Evolutionary conservation across 805 yeast genomes (phyloP).

Genomic region (Wickerhamomyces mucosus): DNA sequence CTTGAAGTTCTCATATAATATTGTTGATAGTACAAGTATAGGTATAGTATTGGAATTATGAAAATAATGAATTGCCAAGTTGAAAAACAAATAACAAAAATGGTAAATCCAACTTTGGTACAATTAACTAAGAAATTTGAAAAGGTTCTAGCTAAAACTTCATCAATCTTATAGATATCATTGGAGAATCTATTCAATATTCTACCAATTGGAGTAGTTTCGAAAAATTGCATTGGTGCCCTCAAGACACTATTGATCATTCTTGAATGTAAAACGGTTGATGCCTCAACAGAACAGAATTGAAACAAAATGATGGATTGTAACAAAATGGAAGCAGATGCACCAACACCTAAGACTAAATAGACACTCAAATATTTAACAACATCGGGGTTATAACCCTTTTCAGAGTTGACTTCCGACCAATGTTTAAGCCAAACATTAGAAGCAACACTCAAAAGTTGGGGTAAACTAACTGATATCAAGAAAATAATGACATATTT

Average conservation of each 20-base stretch:
- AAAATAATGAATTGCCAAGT: conserved; percentile 81
- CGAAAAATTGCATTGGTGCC: conserved; percentile 94
- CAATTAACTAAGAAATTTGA: conserved; percentile 56
- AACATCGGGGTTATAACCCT: conserved; percentile 67
- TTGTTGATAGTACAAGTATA: conserved; percentile 66
- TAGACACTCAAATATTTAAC: conserved; percentile 66
- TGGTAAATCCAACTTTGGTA: conserved; percentile 61
- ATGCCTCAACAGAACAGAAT: conserved; percentile 75
- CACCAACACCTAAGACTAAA: conserved; percentile 60
- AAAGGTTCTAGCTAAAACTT: conserved; percentile 60
- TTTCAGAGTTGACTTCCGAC: conserved; percentile 79
- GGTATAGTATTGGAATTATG: conserved; percentile 55
- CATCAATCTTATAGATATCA: conserved; percentile 86
- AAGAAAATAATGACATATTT: conserved; percentile 51
- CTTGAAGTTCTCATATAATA: conserved; percentile 70
- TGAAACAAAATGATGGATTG: conserved; percentile 72
- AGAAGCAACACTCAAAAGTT: conserved; percentile 52
- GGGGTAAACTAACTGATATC: conserved; percentile 44
- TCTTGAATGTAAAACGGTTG: conserved; percentile 59
- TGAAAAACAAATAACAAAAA: conserved; percentile 70
- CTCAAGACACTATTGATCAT: conserved; percentile 71
- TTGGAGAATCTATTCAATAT: conserved; percentile 84
- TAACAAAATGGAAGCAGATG: conserved; percentile 48
- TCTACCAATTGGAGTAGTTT: conserved; percentile 93
- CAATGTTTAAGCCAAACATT: conserved; percentile 95